Percentiles rank a stretch among this genome's conserved stretches.
phyloP scores from a whole-genome alignment of 768 basidiomycete genomes.

The Lactarius sp. region DNA sequence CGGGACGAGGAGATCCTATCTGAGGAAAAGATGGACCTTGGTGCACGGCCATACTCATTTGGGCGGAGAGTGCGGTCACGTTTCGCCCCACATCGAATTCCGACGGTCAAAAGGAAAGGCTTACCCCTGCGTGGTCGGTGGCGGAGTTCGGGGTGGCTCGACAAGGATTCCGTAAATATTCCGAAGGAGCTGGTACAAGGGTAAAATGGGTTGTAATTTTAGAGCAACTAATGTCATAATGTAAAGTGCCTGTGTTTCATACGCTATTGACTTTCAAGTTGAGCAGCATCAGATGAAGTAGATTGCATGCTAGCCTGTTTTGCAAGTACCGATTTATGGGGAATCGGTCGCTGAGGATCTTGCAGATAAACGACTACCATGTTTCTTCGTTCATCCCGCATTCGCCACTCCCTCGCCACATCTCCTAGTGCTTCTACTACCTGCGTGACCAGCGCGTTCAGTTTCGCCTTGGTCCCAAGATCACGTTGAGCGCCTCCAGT shows the following conservation, averaged over 20 bases:
- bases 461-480: not conserved
- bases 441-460: slow-evolving; percentile 21
- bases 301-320: not conserved
- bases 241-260: not conserved
- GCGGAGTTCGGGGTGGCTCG: not conserved
- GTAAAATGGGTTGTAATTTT: not conserved
- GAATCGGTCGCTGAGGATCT: slow-evolving; percentile 17
- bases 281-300: not conserved
- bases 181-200: no score
- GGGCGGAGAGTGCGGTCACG: not conserved
- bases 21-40: not conserved
- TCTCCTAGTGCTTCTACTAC: slow-evolving; percentile 27
- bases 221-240: not conserved
- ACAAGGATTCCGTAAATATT: not conserved
- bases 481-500: slow-evolving; percentile 16
- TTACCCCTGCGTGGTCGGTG: slow-evolving; percentile 22
- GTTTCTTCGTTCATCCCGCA: slow-evolving; percentile 20
- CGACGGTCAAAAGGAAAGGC: slow-evolving; percentile 26
- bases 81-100: slow-evolving; percentile 19
- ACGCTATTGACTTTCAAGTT: not conserved
- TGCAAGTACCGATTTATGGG: slow-evolving; percentile 15
- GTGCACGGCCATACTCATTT: slow-evolving; percentile 6
- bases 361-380: slow-evolving; percentile 18
- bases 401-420: slow-evolving; percentile 25
- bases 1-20: not conserved